These are phyloP conservation scores for Physcomitrium patens DNA, from an alignment of 225 moss, liverwort and hornwort species.

Conservation along the genomic window DNA sequence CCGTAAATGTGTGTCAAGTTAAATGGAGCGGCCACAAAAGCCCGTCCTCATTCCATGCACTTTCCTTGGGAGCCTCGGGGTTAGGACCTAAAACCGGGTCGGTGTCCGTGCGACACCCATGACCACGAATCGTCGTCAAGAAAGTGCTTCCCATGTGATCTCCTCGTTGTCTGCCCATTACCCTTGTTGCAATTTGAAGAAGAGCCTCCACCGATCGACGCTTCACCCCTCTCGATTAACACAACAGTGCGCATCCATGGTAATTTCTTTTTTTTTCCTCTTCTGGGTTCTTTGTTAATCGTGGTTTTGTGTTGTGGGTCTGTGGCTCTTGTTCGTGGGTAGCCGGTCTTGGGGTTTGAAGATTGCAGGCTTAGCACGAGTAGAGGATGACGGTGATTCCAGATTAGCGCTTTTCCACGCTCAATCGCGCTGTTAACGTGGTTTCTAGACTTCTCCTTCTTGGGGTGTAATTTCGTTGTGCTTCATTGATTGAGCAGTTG, in stretches of 20 bases:
- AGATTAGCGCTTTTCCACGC: not conserved
- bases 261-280: not conserved
- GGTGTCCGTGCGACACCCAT: too few relatives aligned
- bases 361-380: not conserved
- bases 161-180: too few relatives aligned
- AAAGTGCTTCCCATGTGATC: not conserved
- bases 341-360: constrained; percentile 25
- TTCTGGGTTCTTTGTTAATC: not conserved
- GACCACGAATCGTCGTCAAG: too few relatives aligned
- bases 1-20: too few relatives aligned
- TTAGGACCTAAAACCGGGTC: too few relatives aligned
- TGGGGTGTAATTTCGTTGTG: not conserved
- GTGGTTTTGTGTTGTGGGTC: not conserved
- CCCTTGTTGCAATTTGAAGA: not conserved
- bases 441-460: not conserved
- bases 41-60: too few relatives aligned
- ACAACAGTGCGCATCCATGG: constrained; percentile 24
- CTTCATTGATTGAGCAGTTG: not conserved
- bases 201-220: not conserved
- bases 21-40: too few relatives aligned
- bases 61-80: too few relatives aligned
- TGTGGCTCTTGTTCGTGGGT: not conserved
- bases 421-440: not conserved
- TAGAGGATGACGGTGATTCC: not conserved
- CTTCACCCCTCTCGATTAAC: not conserved